Percentiles rank a stretch among this genome's conserved stretches.
These are phyloP conservation scores for Sporothrix curviconia DNA, from an alignment of 2,329 filamentous ascomycete species.

Conservation along the genomic window DNA sequence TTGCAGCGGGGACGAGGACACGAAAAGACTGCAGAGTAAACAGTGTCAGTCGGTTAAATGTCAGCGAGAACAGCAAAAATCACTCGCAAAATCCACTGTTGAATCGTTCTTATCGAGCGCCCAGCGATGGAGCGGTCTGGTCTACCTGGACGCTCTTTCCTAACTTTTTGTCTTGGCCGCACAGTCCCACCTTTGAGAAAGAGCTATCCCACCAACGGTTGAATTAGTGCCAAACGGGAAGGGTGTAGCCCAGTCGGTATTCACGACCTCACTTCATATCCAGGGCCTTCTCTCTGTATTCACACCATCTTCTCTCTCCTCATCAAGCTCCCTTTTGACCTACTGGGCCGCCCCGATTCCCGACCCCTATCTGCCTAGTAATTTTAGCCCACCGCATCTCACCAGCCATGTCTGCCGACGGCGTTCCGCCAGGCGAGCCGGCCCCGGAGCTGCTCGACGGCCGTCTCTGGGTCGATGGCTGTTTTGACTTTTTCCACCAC, in stretches of 20 bases:
- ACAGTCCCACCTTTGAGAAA: background rate
- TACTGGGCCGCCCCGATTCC: background rate
- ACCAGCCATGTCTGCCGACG: constrained; percentile 14
- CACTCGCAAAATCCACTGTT: background rate
- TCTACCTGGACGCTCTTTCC: too few relatives aligned
- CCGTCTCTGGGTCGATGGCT: constrained; percentile 96
- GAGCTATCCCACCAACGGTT: background rate
- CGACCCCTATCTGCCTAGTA: too few relatives aligned
- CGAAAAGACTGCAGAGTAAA: background rate
- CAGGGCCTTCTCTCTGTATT: background rate
- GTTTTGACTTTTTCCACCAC: constrained; percentile 98
- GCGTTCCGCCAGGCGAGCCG: constrained; percentile 38
- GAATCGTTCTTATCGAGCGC: background rate
- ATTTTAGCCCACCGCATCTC: background rate
- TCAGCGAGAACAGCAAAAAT: background rate
- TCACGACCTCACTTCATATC: too few relatives aligned
- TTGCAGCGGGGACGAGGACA: background rate
- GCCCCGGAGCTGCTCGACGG: constrained; percentile 54
- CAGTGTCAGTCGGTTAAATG: background rate
- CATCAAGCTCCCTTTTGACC: background rate
- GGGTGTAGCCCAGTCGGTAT: background rate
- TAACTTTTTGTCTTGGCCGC: background rate
- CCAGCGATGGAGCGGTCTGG: too few relatives aligned
- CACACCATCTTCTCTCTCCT: background rate
- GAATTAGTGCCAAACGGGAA: constrained; percentile 2